These are phyloP conservation scores for Salix exigua DNA, from an alignment of 345 rosid genomes.

Conservation along the genomic window DNA sequence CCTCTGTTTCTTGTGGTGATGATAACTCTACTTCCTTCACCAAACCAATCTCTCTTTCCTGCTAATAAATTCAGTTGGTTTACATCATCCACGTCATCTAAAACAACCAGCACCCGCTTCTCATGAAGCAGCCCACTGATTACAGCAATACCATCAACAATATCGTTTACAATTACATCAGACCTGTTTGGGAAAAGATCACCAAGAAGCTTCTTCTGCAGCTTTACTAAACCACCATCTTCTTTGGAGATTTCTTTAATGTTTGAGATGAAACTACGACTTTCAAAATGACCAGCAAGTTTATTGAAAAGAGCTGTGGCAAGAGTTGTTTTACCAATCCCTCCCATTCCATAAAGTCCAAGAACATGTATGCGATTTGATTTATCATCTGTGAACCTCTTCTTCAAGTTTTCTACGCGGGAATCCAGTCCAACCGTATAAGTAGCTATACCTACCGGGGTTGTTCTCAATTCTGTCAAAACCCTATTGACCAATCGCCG, in stretches of 20 bases:
- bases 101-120: slow-evolving; percentile 39
- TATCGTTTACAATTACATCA: slow-evolving; percentile 2
- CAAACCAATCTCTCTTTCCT: slow-evolving; percentile 43
- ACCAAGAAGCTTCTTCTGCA: slow-evolving; percentile 36
- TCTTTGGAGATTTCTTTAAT: slow-evolving; percentile 30
- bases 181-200: slow-evolving; percentile 11
- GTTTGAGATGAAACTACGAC: slow-evolving; percentile 28
- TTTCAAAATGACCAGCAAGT: slow-evolving; percentile 19
- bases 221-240: slow-evolving; percentile 28
- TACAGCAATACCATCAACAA: slow-evolving; percentile 13
- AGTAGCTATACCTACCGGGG: slow-evolving; percentile 46
- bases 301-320: slow-evolving; percentile 38
- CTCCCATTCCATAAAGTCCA: slow-evolving; percentile 41
- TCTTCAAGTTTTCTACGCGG: slow-evolving; percentile 14
- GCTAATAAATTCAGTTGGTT: slow-evolving; percentile 42
- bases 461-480: slow-evolving; percentile 39
- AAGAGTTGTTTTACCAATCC: slow-evolving; percentile 46
- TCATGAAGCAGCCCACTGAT: slow-evolving; percentile 26
- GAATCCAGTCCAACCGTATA: slow-evolving; percentile 39
- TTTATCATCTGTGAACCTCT: slow-evolving; percentile 18
- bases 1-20: slow-evolving; percentile 54
- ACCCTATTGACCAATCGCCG: slow-evolving; percentile 38
- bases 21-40: slow-evolving; percentile 48
- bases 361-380: slow-evolving; percentile 18
- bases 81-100: slow-evolving; percentile 53